phyloP scores from a whole-genome alignment of 805 yeast species.

The Brettanomyces anomalus region DNA sequence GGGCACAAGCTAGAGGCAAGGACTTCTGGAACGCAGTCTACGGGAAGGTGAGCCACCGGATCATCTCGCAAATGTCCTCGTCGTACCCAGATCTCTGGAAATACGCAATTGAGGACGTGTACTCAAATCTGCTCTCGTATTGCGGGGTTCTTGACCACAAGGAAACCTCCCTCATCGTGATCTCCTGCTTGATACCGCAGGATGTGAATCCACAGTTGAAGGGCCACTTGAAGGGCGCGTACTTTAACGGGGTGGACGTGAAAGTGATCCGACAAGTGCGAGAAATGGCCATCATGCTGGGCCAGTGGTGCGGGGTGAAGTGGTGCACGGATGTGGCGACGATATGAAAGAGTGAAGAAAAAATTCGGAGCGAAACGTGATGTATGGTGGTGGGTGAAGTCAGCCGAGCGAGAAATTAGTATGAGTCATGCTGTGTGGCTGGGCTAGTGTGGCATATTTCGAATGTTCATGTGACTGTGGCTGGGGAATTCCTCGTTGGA shows the following conservation, averaged over 20 bases:
- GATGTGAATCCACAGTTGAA: constrained; percentile 89
- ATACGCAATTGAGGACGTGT: constrained; percentile 62
- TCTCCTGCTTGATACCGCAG: constrained; percentile 80
- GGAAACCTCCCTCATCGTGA: constrained; percentile 70
- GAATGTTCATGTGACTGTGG: neutral
- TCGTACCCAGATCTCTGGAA: constrained; percentile 86
- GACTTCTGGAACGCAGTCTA: constrained; percentile 69
- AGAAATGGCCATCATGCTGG: constrained; percentile 50
- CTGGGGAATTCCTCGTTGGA: neutral
- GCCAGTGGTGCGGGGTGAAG: constrained; percentile 64
- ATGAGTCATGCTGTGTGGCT: neutral
- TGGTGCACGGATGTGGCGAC: constrained; percentile 54
- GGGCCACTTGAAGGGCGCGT: constrained; percentile 84
- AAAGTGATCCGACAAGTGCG: constrained; percentile 58
- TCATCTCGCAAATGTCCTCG: constrained; percentile 53
- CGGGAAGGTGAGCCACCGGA: constrained; percentile 62
- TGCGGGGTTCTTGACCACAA: constrained; percentile 50
- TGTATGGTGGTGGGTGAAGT: constrained; percentile 1
- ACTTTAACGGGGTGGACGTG: constrained; percentile 62
- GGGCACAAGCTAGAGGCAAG: constrained; percentile 37
- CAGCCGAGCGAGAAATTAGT: neutral
- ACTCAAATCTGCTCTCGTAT: constrained; percentile 68
- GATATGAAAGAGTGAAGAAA: constrained; percentile 23
- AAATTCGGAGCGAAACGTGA: neutral
- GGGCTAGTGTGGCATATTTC: no score